A percentile compares a stretch with the other conserved stretches of the same genome.
phyloP scores from a whole-genome alignment of 495 filamentous ascomycete species.

The Penicillium salamii region DNA sequence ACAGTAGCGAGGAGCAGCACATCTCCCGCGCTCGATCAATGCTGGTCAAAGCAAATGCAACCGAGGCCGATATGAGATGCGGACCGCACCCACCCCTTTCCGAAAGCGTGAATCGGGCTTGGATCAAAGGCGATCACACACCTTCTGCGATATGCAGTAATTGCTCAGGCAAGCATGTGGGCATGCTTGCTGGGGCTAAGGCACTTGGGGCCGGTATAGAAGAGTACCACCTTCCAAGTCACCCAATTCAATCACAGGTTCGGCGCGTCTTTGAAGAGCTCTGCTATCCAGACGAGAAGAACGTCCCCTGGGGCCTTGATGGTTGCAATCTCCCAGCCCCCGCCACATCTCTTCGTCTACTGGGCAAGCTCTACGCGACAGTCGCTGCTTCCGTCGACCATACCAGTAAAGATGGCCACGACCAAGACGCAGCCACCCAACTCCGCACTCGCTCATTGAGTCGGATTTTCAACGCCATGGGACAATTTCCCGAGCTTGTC shows the following conservation, averaged over 20 bases:
- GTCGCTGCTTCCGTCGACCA: conserved; percentile 25
- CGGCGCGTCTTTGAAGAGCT: conserved; percentile 27
- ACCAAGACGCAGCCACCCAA: background rate
- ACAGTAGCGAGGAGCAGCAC: conserved; percentile 41
- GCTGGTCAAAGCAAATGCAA: conserved; percentile 22
- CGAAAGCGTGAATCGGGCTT: conserved; percentile 23
- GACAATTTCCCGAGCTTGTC: conserved; percentile 29
- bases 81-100: conserved; percentile 36
- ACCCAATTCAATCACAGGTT: conserved; percentile 32
- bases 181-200: conserved; percentile 38
- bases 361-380: conserved; percentile 25
- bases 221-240: conserved; percentile 27
- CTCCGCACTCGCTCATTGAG: conserved; percentile 4
- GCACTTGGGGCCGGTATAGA: conserved; percentile 21
- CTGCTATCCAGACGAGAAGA: conserved; percentile 10
- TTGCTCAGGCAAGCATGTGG: conserved; percentile 43
- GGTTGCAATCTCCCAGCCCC: conserved; percentile 41
- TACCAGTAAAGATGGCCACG: background rate
- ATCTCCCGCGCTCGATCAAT: conserved; percentile 30
- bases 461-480: conserved; percentile 35
- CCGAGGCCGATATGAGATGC: conserved; percentile 33
- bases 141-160: conserved; percentile 33
- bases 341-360: conserved; percentile 21
- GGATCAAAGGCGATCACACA: conserved; percentile 37
- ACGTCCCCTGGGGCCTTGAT: conserved; percentile 34